phyloP scores from a whole-genome alignment of 768 basidiomycete genomes.

The Gymnopilus dilepis region DNA sequence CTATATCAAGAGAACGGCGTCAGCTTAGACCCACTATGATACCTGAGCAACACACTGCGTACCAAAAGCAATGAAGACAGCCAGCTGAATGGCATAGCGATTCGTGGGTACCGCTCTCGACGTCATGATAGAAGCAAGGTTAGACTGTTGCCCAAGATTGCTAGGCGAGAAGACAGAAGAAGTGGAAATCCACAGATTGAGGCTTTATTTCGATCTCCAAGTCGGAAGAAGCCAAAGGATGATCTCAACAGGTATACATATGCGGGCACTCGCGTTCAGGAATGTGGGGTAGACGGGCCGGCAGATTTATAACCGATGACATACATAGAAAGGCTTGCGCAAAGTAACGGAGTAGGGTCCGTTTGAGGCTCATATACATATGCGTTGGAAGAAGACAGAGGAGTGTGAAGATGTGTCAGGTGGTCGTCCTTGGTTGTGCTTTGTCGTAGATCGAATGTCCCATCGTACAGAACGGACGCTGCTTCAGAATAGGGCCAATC shows the following conservation, averaged over 20 bases:
- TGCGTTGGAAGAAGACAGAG: not conserved
- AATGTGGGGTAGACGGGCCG: not conserved
- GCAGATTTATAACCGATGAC: not conserved
- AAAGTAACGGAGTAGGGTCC: not conserved
- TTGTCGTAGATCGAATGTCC: not conserved
- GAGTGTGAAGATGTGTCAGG: slow-evolving; percentile 1
- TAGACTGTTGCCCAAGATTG: not conserved
- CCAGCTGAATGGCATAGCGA: slow-evolving; percentile 64
- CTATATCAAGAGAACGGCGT: not conserved
- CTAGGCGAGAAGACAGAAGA: slow-evolving; percentile 14
- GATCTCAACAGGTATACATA: not conserved
- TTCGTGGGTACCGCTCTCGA: slow-evolving; percentile 61
- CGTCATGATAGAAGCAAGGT: slow-evolving; percentile 27
- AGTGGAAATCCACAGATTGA: not conserved
- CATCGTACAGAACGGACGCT: not conserved
- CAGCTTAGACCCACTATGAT: slow-evolving; percentile 2
- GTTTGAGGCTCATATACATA: not conserved
- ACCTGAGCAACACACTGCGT: slow-evolving; percentile 31
- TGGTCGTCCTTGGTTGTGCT: not conserved
- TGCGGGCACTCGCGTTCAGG: not conserved
- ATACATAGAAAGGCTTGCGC: not conserved
- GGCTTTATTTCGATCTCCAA: not conserved
- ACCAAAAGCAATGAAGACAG: slow-evolving; percentile 79
- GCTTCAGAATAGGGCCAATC: not conserved
- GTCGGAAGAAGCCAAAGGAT: not conserved